Conservation (phyloP, 2,329 filamentous ascomycete genomes). For the Cadophora luteo-olivacea region DNA sequence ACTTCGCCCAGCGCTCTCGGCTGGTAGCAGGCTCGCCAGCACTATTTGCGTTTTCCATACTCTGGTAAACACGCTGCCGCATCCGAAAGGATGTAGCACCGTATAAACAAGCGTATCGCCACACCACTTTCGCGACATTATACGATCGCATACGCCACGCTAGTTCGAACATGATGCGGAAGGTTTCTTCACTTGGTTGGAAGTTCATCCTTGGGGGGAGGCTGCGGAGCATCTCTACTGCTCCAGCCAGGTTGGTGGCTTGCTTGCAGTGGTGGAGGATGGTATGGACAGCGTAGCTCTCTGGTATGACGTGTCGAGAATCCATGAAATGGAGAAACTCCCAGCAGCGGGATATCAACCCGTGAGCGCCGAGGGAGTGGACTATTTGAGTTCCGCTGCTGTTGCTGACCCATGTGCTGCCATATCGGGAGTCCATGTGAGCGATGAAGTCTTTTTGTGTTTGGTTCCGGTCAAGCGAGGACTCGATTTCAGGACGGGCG, state of each 20-base stretch:
- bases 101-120: slow-evolving; percentile 54
- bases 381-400: slow-evolving; percentile 49
- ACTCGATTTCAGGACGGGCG: slow-evolving; percentile 30
- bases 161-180: slow-evolving; percentile 49
- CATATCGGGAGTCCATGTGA: slow-evolving; percentile 47
- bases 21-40: not conserved
- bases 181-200: slow-evolving; percentile 36
- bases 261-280: slow-evolving; percentile 37
- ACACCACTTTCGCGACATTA: slow-evolving; percentile 53
- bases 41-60: slow-evolving; percentile 18
- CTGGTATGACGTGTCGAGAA: slow-evolving; percentile 27
- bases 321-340: slow-evolving; percentile 38
- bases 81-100: slow-evolving; percentile 40
- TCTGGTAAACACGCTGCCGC: slow-evolving; percentile 29
- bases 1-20: slow-evolving; percentile 15
- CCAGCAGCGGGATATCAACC: slow-evolving; percentile 36
- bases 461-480: slow-evolving; percentile 41
- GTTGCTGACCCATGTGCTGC: slow-evolving; percentile 47
- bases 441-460: slow-evolving; percentile 47
- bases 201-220: slow-evolving; percentile 19
- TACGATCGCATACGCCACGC: slow-evolving; percentile 48
- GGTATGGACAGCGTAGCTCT: slow-evolving; percentile 32
- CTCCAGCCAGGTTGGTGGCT: slow-evolving; percentile 28
- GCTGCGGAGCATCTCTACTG: slow-evolving; percentile 31
- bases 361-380: slow-evolving; percentile 39